Evolutionary conservation across 345 rosid species (phyloP).

Genomic region (Eucalyptus camaldulensis): DNA sequence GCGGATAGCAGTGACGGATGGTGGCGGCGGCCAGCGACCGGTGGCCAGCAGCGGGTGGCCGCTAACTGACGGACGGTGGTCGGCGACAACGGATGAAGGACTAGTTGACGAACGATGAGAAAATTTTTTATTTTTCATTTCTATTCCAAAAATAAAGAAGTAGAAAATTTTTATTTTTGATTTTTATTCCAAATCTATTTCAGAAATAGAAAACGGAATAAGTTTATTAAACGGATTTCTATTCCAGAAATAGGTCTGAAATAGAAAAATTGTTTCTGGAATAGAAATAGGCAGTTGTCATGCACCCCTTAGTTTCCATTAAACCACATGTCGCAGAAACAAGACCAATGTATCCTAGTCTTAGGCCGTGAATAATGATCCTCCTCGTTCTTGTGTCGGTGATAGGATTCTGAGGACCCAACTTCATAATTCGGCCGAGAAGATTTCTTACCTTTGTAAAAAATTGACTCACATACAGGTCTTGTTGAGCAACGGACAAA

Average conservation of each 20-base stretch:
- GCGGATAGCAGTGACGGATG: no score
- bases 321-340: not conserved
- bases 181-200: no score
- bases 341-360: not conserved
- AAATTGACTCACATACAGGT: not conserved
- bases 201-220: no score
- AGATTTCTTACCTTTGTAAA: not conserved
- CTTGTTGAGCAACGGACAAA: not conserved
- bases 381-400: not conserved
- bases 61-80: rapidly evolving
- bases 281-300: no score
- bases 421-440: not conserved
- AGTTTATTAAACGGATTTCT: no score
- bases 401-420: not conserved
- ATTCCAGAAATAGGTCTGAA: no score
- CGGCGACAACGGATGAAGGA: rapidly evolving
- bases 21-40: rapidly evolving
- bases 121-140: no score
- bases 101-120: no score
- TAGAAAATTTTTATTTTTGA: no score
- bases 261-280: no score
- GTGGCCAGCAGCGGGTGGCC: rapidly evolving
- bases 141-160: no score
- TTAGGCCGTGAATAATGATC: not conserved
- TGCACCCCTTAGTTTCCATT: no score